phyloP scores from a whole-genome alignment of 257 asterid genomes.

The Jacaranda copaia region DNA sequence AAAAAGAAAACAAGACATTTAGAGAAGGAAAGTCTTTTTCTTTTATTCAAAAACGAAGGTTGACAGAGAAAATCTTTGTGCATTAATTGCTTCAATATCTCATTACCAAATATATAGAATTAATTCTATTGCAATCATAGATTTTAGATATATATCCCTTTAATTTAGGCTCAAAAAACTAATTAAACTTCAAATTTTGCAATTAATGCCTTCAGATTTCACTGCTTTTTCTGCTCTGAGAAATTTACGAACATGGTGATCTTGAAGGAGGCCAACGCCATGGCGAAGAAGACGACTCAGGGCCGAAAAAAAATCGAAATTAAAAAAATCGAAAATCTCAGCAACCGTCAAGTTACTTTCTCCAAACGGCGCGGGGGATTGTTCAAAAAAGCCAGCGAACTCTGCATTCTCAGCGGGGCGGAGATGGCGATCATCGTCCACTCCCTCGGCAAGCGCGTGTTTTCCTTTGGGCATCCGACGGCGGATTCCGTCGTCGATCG shows the following conservation, averaged over 20 bases:
- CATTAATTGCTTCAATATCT: slow-evolving; percentile 27
- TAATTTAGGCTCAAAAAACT: slow-evolving; percentile 17
- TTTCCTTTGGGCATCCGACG: slow-evolving; percentile 47
- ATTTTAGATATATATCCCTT: neutral
- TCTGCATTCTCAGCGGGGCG: slow-evolving; percentile 51
- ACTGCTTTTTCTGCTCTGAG: too few relatives aligned
- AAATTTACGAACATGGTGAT: slow-evolving; percentile 21
- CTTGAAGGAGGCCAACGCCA: slow-evolving; percentile 16
- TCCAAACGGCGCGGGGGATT: slow-evolving; percentile 55
- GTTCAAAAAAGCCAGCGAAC: slow-evolving; percentile 58
- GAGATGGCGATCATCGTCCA: slow-evolving; percentile 47
- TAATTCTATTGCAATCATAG: neutral
- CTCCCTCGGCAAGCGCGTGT: slow-evolving; percentile 48
- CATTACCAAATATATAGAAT: slow-evolving; percentile 2
- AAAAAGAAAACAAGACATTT: too few relatives aligned
- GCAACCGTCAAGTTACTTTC: slow-evolving; percentile 53
- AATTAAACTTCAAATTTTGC: neutral
- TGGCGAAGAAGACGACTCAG: slow-evolving; percentile 41
- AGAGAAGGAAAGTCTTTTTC: neutral
- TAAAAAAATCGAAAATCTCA: slow-evolving; percentile 45
- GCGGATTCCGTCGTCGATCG: slow-evolving; percentile 43
- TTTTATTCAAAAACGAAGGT: neutral
- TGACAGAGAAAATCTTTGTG: neutral
- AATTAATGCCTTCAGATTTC: neutral
- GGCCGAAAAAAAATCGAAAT: slow-evolving; percentile 55